phyloP scores from a whole-genome alignment of 139 green algal species.

The Chlamydomonas incerta region DNA sequence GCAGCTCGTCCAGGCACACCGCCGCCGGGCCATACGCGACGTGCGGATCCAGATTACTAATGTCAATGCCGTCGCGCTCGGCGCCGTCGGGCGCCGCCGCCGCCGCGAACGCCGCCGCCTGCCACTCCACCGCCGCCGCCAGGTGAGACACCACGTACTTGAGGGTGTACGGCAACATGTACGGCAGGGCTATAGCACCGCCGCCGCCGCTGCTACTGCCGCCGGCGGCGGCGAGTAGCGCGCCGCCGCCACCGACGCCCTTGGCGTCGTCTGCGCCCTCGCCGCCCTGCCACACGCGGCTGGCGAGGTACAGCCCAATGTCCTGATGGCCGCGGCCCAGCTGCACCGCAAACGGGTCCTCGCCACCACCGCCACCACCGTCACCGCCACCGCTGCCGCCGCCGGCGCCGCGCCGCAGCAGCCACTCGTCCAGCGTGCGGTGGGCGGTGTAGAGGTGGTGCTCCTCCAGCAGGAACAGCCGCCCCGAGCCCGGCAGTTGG shows the following conservation, averaged over 20 bases:
- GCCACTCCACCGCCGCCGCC: too few relatives aligned
- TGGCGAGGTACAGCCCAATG: not conserved
- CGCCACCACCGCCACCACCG: too few relatives aligned
- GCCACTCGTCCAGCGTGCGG: conserved; percentile 24
- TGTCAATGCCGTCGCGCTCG: not conserved
- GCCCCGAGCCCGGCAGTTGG: not conserved
- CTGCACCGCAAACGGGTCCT: too few relatives aligned
- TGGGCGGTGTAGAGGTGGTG: conserved; percentile 27
- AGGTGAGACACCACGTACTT: not conserved
- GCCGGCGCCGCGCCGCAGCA: not conserved
- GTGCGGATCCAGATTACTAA: too few relatives aligned
- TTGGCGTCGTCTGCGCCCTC: too few relatives aligned
- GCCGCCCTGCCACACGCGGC: not conserved
- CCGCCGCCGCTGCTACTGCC: not conserved
- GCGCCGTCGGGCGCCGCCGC: too few relatives aligned
- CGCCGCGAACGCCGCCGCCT: not conserved
- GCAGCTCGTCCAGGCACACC: not conserved
- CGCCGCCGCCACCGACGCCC: too few relatives aligned
- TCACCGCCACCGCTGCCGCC: too few relatives aligned
- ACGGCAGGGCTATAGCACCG: too few relatives aligned
- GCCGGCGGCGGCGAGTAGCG: too few relatives aligned
- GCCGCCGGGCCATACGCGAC: too few relatives aligned
- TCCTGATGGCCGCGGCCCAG: too few relatives aligned
- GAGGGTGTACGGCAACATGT: not conserved
- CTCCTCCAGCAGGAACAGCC: conserved; percentile 26